Conservation (phyloP, 1,284 basidiomycete genomes). For the Ustilago nuda region DNA sequence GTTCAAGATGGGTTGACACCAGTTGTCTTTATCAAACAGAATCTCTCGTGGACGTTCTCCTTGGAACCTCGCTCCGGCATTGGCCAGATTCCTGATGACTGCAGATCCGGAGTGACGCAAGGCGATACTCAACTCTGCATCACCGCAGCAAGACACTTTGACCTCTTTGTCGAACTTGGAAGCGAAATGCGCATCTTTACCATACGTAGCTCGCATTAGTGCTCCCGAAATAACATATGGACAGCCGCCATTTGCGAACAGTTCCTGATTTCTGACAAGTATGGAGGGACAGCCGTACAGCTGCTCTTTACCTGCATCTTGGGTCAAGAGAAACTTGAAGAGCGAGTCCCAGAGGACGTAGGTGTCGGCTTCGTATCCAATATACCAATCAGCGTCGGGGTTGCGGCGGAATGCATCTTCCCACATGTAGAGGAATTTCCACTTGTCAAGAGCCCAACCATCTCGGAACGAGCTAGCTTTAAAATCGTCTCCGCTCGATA, state of each 20-base stretch:
- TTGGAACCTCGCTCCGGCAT: conserved; percentile 25
- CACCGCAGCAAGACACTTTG: conserved; percentile 34
- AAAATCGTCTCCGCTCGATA: conserved; percentile 4
- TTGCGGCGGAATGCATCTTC: conserved; percentile 28
- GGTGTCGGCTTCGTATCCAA: conserved; percentile 46
- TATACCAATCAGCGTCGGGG: conserved; percentile 36
- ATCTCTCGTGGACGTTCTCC: conserved; percentile 24
- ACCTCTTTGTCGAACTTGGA: conserved; percentile 24
- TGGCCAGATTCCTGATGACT: conserved; percentile 14
- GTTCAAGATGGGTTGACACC: conserved; percentile 32
- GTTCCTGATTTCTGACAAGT: conserved; percentile 19
- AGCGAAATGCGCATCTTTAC: conserved; percentile 23
- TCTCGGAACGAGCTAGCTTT: conserved; percentile 3
- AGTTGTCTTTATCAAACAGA: conserved; percentile 21
- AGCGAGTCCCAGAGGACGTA: conserved; percentile 35
- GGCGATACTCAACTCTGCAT: conserved; percentile 41
- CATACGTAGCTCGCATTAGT: conserved; percentile 35
- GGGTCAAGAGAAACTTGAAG: conserved; percentile 23
- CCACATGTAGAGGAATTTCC: conserved; percentile 51
- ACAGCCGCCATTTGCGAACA: conserved; percentile 41
- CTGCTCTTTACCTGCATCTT: conserved; percentile 19
- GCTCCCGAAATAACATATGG: conserved; percentile 38
- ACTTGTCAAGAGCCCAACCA: conserved; percentile 42
- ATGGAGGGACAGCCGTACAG: conserved; percentile 30
- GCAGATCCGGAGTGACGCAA: conserved; percentile 19